Base-by-base conservation (phyloP, 768 basidiomycete species). In the Kwoniella bestiolae region DNA sequence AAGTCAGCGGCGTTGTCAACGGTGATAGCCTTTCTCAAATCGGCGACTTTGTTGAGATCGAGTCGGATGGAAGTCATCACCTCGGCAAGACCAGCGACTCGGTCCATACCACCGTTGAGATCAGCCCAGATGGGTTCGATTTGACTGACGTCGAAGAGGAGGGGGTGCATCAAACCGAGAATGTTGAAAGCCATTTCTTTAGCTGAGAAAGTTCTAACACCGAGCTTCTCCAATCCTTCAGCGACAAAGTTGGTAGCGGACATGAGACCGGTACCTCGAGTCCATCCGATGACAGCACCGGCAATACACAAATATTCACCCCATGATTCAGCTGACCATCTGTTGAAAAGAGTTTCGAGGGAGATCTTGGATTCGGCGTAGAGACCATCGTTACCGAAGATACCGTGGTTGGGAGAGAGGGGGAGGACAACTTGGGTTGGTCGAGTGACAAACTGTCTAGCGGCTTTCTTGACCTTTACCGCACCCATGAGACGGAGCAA, bases 171-270 rank as follows among this genome's bases (percentile, higher is more conserved):
- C 55, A 99, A 86, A 66, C 96, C 95, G 60, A 99, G 89, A 75
- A 99, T 93, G 83, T 99, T 99, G 88, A 99, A 99, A 0, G 96
- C 94, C 96, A 98, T 99, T 83, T 99, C 96, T 84, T 98, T 98
- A 29, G 96, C 91, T 0, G 95, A 98, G 87, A 98, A 99, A 1
- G 96, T 99, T 70, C 96, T 88, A 64, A 96, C 92, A 67, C 96
- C 96, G 68, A 90, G 86, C 64, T 88, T 86, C 83, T 99, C 96
- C 46, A 99, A 86, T 59, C 93, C 92, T 63, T 94, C 91, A 28
- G 96, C 93, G 57, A 97, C 90, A 46, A 90, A 91, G 83, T 94
- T 94, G 47, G 92, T 94, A 3, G 94, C 90, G 63, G 87, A 89
- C 96, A 99, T 98, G 56, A 99, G 83, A 63, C 95, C 94, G 9